Conservation (phyloP, 139 green algal species). For the Chlorella sp. region DNA sequence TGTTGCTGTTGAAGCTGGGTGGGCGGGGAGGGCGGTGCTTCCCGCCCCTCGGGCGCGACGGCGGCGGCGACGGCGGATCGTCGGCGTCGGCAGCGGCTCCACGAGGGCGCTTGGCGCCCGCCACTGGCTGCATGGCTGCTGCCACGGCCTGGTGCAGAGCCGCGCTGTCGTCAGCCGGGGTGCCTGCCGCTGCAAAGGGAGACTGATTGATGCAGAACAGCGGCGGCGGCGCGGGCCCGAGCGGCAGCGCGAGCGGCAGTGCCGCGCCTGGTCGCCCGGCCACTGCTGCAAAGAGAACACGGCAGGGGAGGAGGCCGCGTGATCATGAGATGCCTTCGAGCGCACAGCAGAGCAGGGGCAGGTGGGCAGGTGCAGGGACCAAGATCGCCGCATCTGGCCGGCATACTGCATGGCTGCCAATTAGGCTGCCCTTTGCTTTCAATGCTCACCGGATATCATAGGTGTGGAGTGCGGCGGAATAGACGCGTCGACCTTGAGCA, state of each 20-base stretch:
- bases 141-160: background rate
- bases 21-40: constrained; percentile 15
- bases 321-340: no score
- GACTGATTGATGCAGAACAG: background rate
- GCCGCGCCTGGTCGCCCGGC: no score
- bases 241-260: no score
- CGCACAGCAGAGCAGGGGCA: no score
- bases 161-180: background rate
- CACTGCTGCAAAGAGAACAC: background rate
- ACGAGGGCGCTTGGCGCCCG: constrained; percentile 7
- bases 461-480: no score
- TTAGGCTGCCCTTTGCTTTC: no score
- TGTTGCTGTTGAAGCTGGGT: background rate
- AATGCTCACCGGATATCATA: no score
- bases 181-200: background rate
- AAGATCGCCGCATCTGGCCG: no score
- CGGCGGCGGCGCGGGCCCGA: background rate
- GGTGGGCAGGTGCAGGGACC: no score
- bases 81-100: background rate
- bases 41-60: background rate
- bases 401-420: no score
- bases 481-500: no score
- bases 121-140: constrained; percentile 14
- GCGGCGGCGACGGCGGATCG: background rate
- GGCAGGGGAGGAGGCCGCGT: background rate